These are phyloP conservation scores for Backusella mclennaniae DNA, from an alignment of 192 early-diverging fungal species.

Conservation along the genomic window DNA sequence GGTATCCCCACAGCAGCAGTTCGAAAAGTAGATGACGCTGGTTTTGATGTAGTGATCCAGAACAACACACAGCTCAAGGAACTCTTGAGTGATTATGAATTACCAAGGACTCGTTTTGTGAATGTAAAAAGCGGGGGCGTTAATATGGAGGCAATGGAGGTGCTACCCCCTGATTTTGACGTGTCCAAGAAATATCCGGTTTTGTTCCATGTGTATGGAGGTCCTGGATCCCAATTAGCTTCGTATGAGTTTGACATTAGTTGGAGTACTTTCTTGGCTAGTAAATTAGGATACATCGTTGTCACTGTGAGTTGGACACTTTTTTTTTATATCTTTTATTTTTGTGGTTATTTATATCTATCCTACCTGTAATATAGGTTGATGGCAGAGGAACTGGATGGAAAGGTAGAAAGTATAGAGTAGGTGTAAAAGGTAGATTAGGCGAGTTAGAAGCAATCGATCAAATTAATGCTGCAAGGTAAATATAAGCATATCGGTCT, in stretches of 20 bases:
- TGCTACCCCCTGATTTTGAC: conserved; percentile 81
- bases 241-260: conserved; percentile 63
- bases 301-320: conserved; percentile 40
- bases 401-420: conserved; percentile 81
- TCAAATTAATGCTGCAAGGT: conserved; percentile 81
- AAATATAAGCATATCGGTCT: conserved; percentile 19
- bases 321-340: background rate
- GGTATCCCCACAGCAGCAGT: conserved; percentile 77
- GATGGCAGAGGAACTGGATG: conserved; percentile 91
- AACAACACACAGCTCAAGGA: conserved; percentile 53
- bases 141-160: conserved; percentile 71
- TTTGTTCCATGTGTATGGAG: conserved; percentile 86
- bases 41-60: conserved; percentile 54
- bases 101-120: conserved; percentile 52
- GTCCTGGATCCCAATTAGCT: conserved; percentile 86
- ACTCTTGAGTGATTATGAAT: conserved; percentile 49
- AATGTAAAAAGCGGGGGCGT: conserved; percentile 35
- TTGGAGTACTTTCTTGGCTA: conserved; percentile 69
- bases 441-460: conserved; percentile 84
- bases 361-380: conserved; percentile 25
- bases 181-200: conserved; percentile 76
- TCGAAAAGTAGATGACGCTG: conserved; percentile 48
- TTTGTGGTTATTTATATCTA: conserved; percentile 12
- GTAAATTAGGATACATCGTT: conserved; percentile 65
- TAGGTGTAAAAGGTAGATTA: conserved; percentile 71